These are phyloP conservation scores for Pezizomycotina sp. DNA, from an alignment of 2,329 filamentous ascomycete genomes.

Conservation along the genomic window DNA sequence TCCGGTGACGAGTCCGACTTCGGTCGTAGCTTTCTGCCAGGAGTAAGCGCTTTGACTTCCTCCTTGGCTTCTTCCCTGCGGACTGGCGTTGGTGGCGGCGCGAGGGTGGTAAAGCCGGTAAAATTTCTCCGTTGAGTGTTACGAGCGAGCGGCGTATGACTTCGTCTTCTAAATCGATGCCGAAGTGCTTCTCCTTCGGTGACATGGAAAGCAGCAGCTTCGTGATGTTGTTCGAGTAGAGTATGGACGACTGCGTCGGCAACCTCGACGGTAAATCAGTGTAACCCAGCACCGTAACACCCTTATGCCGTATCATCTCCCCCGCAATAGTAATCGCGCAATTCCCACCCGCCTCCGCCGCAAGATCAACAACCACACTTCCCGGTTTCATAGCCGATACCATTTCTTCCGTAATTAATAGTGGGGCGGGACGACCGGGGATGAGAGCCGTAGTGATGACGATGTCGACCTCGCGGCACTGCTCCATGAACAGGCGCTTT, in stretches of 20 bases:
- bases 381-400: conserved; percentile 76
- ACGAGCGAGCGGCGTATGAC: conserved; percentile 76
- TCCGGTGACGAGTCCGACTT: conserved; percentile 57
- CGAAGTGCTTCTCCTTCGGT: conserved; percentile 61
- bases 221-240: conserved; percentile 88
- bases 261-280: conserved; percentile 75
- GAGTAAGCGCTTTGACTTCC: conserved; percentile 55
- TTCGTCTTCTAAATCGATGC: conserved; percentile 65
- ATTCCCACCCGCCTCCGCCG: conserved; percentile 75
- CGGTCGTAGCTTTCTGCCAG: conserved; percentile 61
- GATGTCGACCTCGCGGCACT: conserved; percentile 76
- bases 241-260: conserved; percentile 72
- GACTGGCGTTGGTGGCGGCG: conserved; percentile 34
- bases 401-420: conserved; percentile 67
- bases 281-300: conserved; percentile 74
- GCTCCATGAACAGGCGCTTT: conserved; percentile 81
- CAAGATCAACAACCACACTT: conserved; percentile 73
- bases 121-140: conserved; percentile 56
- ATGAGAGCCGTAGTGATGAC: conserved; percentile 88
- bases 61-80: conserved; percentile 32
- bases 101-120: conserved; percentile 35
- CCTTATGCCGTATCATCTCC: conserved; percentile 52
- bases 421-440: conserved; percentile 66
- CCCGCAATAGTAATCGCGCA: conserved; percentile 67
- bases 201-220: conserved; percentile 73